phyloP scores from a whole-genome alignment of 306 rosid species.

The Benincasa hispida region DNA sequence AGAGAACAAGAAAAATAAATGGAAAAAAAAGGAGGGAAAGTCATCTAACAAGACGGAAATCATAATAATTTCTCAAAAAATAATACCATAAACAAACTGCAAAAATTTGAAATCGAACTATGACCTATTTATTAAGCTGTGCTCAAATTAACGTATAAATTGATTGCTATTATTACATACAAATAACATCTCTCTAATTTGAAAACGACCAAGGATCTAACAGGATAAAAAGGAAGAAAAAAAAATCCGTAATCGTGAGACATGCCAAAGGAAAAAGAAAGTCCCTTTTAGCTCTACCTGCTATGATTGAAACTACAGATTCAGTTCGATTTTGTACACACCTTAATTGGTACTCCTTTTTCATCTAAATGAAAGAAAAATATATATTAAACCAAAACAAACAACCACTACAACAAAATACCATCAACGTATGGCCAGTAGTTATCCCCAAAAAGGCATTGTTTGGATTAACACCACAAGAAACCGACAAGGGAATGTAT shows the following conservation, averaged over 20 bases:
- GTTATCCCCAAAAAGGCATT: background rate
- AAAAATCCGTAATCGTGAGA: background rate
- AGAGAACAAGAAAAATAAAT: no score
- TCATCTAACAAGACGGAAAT: no score
- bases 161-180: background rate
- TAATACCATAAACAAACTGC: no score
- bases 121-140: no score
- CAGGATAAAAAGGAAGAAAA: background rate
- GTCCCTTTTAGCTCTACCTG: background rate
- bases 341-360: background rate
- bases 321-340: background rate
- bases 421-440: background rate
- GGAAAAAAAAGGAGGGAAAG: no score
- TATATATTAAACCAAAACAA: background rate
- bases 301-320: background rate
- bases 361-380: background rate
- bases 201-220: background rate
- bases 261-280: background rate
- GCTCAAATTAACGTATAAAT: no score
- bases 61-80: no score
- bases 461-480: conserved; percentile 2
- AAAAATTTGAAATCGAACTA: no score
- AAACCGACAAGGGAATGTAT: background rate
- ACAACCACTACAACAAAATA: background rate
- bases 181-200: background rate